phyloP scores from a whole-genome alignment of 176 grass and related monocot species.

The Olyra latifolia region DNA sequence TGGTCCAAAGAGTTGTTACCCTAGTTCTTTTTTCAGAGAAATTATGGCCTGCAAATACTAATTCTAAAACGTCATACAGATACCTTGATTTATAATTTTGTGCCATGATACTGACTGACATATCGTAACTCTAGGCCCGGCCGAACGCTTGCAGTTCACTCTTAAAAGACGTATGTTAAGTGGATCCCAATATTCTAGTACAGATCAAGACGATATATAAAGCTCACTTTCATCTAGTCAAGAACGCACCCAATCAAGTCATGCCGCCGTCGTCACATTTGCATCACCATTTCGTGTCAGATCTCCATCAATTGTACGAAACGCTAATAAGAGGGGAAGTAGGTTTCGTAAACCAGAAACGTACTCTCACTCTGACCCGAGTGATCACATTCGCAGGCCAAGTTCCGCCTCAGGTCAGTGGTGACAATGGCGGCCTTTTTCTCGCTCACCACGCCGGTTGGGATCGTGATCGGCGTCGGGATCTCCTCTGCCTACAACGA shows the following conservation, averaged over 20 bases:
- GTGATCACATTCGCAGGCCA: slow-evolving; percentile 33
- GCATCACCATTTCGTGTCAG: not conserved
- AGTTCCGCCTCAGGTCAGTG: slow-evolving; percentile 33
- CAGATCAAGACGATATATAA: no score
- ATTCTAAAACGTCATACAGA: not conserved
- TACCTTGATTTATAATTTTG: not conserved
- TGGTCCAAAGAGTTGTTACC: no score
- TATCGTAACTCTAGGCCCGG: not conserved
- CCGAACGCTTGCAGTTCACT: not conserved
- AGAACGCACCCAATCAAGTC: not conserved
- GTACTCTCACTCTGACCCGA: no score
- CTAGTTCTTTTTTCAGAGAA: no score
- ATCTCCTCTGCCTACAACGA: slow-evolving; percentile 62
- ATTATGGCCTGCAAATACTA: not conserved
- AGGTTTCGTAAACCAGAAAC: not conserved
- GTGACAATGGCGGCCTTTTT: slow-evolving; percentile 57
- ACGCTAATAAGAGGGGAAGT: not conserved
- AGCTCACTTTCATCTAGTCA: no score
- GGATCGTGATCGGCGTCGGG: slow-evolving; percentile 64
- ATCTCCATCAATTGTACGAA: not conserved
- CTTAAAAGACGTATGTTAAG: not conserved
- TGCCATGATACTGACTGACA: not conserved
- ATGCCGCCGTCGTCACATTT: not conserved
- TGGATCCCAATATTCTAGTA: no score
- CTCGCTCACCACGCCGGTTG: slow-evolving; percentile 63